These are phyloP conservation scores for Lenwebbia sp. DNA, from an alignment of 345 rosid genomes.

Conservation along the genomic window DNA sequence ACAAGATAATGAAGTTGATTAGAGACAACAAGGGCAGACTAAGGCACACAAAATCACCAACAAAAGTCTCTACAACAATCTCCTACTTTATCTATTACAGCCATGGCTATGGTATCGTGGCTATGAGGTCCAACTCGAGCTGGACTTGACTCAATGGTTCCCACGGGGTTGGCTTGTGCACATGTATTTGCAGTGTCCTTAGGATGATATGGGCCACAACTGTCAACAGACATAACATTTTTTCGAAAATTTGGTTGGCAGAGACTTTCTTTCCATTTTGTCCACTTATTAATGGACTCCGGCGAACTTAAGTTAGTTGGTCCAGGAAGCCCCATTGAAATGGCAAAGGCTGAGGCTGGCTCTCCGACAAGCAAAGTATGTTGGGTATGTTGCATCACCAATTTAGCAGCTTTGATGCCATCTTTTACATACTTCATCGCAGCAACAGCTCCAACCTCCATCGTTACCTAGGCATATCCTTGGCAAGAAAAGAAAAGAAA, in stretches of 20 bases:
- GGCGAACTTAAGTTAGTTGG: slow-evolving; percentile 73
- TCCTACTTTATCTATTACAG: slow-evolving; percentile 69
- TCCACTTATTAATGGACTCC: slow-evolving; percentile 76
- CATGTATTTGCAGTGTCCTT: slow-evolving; percentile 7
- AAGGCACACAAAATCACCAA: not conserved
- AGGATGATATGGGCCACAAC: slow-evolving; percentile 80
- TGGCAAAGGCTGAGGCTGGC: slow-evolving; percentile 74
- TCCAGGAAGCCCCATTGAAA: slow-evolving; percentile 91
- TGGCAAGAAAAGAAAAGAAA: slow-evolving; percentile 15
- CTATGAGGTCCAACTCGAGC: slow-evolving; percentile 58
- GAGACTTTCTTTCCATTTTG: slow-evolving; percentile 47
- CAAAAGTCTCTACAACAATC: not conserved
- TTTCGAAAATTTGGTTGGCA: slow-evolving; percentile 90
- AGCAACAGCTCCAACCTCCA: slow-evolving; percentile 99
- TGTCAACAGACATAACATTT: slow-evolving; percentile 42
- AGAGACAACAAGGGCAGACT: not conserved
- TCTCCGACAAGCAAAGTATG: slow-evolving; percentile 89
- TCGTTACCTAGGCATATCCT: slow-evolving; percentile 67
- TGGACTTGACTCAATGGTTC: slow-evolving; percentile 17
- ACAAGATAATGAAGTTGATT: not conserved
- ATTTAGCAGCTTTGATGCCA: slow-evolving; percentile 80
- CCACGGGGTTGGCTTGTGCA: slow-evolving; percentile 16
- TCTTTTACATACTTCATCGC: slow-evolving; percentile 90
- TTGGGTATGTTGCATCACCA: slow-evolving; percentile 70
- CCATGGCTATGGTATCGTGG: slow-evolving; percentile 95